Base-by-base conservation (phyloP, 805 yeast species). In the Yarrowia porcina region DNA sequence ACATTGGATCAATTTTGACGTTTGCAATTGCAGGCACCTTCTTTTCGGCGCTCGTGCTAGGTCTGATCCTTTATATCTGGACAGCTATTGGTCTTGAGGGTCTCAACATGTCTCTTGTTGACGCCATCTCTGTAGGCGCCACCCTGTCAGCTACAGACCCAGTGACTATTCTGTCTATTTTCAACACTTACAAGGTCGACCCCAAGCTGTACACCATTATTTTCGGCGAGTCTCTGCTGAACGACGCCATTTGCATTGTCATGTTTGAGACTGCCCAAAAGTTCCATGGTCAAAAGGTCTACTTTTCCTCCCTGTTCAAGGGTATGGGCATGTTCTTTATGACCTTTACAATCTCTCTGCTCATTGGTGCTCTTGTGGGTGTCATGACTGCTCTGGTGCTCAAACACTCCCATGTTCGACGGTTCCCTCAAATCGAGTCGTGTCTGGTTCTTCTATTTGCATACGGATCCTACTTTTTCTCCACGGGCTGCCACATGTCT, bases 401-500 rank as follows among this genome's bases (percentile, higher is more conserved):
- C 70, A 94, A 94, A 70, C 98, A 94, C 73, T 87, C 97, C 3
- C 96, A 90, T 70, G 86, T 94, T 57, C 82, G 98, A 76, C 80
- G 98, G 69, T 90, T 89, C 73, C 98, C 98, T n/a, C 96, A 91
- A 73, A 90, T 94, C 70, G 99, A 94, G 77, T 89, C 97, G 28
- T 96, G 98, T 74, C 73, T 94, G 63, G 96, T 94, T 28, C 76
- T 94, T 47, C 76, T 94, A 68, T 86, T 92, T 72, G 97, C 98
- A 17, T 94, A 94, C 73, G 97, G 91, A 70, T 90, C 97, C 0
- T 94, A 94, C 75, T 94, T 94, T 79, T 94, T 94, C 75, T 92
- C 98, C 44, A 94, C 94, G 71, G 99, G 99, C 56, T 96, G 98
- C 70, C 99, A 96, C 73, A 94, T 94, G 99, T 92, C 98, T 6